Base-by-base conservation (phyloP, 2,329 filamentous ascomycete species). In the Coccinonectria pachysandricola region DNA sequence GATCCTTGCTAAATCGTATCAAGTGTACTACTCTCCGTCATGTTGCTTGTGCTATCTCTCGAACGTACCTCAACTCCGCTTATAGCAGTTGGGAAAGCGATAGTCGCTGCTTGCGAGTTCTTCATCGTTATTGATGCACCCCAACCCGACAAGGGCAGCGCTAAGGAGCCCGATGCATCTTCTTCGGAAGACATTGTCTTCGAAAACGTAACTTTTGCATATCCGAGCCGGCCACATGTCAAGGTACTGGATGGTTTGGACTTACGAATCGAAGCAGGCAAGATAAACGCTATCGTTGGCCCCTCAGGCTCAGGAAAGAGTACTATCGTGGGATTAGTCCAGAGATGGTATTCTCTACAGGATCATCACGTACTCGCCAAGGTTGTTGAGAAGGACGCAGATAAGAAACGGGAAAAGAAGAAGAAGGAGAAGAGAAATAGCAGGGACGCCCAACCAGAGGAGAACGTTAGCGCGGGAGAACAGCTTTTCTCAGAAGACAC, bases 251-350 rank as follows among this genome's bases (percentile, higher is more conserved):
- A 79, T 38, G 54, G 63, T 3, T 49, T 83, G 3, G 62, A 66
- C 39, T 52, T 82, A 7, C 57, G 50, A 1, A 69, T 84, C 29
- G 60, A 69, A 32, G 62, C 69, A 6, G 75, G 76, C 12, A 79
- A 80, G 43, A 67, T 76, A 3, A 83, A 78, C 1, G 80, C 80
- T 3, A 76, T 86, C 11, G 79, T 86, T 12, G 80, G 80, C 0
- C 70, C 77, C 1, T 81, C 75, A 3, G 80, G 80, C 0, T 75
- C 69, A 4, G 80, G 81, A 1, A 87, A 86, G 49, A 80, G 74
- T 26, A 86, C 80, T 0, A 72, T 85, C 14, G 71, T 84, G 1
- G 77, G 75, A 0, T 54, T 86, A 3, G 58, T 85, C 3, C 74
- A 85, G 45, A 61, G 78, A 16, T 85, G 78, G 76, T 85, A 85